Evolutionary conservation across 2,329 filamentous ascomycete species (phyloP), one percentile per base, ranked within the genome.

Genomic region (Seiridium unicorne): DNA sequence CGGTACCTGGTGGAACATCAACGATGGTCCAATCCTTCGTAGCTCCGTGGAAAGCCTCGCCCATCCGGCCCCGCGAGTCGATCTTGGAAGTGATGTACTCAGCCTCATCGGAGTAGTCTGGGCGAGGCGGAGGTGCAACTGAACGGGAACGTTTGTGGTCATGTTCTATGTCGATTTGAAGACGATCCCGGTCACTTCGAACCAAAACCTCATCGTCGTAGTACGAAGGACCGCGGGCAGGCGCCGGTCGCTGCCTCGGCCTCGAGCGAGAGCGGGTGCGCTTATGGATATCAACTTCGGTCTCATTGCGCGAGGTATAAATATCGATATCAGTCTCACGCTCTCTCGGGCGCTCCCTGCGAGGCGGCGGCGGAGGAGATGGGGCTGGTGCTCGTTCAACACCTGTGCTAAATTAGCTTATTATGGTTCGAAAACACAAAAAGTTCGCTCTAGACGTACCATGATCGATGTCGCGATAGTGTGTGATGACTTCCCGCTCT

Each of bases 401-500:
- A 44, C 82, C 83, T 86, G 54, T 11, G 48, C 5, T 5, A 10
- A 34, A 26, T 59, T 36, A 61, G 10, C n/a, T 10, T n/a, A 26
- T 53, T 53, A 49, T 59, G 51, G 18, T 32, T 11, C 26, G 48
- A 42, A 60, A 11, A 53, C 55, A 31, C 58, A 62, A 42, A 42
- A 36, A 13, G 5, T 59, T 59, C 31, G 3, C 60, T 60, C 31
- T 56, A 44, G 60, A 74, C 86, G 72, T 80, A 92, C 91, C 93
- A 76, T 96, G 92, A 70, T 96, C 91, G 67, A 96, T 89, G 70
- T 94, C 90, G 60, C 89, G 85, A 72, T 95, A 94, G 75, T 95
- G 91, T 0, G 92, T 96, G 65, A 96, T 93, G 61, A 96, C 88
- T 71, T 97, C 91, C 69, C 94, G 87, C 74, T 94, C 91, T 66